Conservation (phyloP, 2,329 filamentous ascomycete genomes). For the Cylindrodendrum hubeiense region DNA sequence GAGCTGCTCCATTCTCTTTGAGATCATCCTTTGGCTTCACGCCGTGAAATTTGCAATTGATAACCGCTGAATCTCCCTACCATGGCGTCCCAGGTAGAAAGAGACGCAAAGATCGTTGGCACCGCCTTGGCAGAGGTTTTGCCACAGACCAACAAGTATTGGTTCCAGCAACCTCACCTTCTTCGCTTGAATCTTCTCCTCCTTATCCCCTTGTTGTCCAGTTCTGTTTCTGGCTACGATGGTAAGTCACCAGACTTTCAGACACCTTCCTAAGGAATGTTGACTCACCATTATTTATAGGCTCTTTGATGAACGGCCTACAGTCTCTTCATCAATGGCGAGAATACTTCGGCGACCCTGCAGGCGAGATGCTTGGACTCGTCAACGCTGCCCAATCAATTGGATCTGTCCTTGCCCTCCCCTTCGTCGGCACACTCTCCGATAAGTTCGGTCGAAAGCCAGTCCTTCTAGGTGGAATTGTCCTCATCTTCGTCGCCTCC, state of each 20-base stretch:
- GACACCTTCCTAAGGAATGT: neutral
- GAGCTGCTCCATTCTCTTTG: neutral
- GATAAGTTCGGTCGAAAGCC: slow-evolving; percentile 54
- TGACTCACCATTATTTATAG: slow-evolving; percentile 27
- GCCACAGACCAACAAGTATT: slow-evolving; percentile 54
- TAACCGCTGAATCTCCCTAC: slow-evolving; percentile 10
- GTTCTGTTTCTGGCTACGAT: slow-evolving; percentile 58
- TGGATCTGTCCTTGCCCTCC: slow-evolving; percentile 50
- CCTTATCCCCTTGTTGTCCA: slow-evolving; percentile 56
- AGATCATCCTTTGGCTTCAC: neutral
- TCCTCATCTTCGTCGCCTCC: slow-evolving; percentile 51
- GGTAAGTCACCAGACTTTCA: slow-evolving; percentile 39
- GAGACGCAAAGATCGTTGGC: slow-evolving; percentile 45
- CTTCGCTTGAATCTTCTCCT: slow-evolving; percentile 58
- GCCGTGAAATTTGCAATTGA: neutral
- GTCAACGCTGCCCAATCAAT: slow-evolving; percentile 50
- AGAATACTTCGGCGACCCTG: slow-evolving; percentile 51
- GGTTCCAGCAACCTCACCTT: slow-evolving; percentile 59
- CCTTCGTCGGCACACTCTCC: slow-evolving; percentile 49
- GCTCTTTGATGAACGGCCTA: slow-evolving; percentile 55
- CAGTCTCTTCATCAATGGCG: slow-evolving; percentile 55
- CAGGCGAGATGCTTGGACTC: slow-evolving; percentile 46
- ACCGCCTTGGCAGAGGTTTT: slow-evolving; percentile 48
- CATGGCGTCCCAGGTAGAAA: slow-evolving; percentile 37
- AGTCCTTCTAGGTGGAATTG: slow-evolving; percentile 49